Evolutionary conservation across 1,139 yeast species (phyloP), one percentile per base, ranked within the genome.

Genomic region (Magnusiomyces ingens): DNA sequence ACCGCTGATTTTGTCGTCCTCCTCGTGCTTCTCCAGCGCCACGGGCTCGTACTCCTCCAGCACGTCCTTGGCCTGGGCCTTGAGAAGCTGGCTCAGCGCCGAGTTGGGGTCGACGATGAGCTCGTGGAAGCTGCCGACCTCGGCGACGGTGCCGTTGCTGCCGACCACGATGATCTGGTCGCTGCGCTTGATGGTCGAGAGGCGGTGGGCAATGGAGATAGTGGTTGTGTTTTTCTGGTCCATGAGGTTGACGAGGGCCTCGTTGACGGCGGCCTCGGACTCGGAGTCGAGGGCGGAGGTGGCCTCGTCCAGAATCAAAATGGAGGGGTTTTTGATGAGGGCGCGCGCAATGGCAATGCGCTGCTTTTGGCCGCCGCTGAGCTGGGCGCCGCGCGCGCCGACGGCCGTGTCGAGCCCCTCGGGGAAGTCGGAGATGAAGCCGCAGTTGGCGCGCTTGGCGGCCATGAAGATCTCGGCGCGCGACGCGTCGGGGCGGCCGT

Each of bases 321-420:
- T 78, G 1, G 82, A 75, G 2, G 95, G 95, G 56, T 79, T 76
- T 62, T 86, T 83, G 57, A 87, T 82, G 58, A 87, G 70, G 0
- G 94, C 91, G 49, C 95, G 75, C 0, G 95, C 95, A 63, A 87
- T 81, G 29, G 94, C 90, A 45, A 87, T 80, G 60, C 95, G 76
- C 67, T 87, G 95, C 67, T 84, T 84, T 67, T 87, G 95, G 10
- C 95, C 95, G 52, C 95, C 95, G 64, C 96, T 87, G 52, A 91
- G 72, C 62, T 89, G 84, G 0, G 97, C 85, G 21, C 91, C 90
- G 56, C 93, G 79, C 0, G 96, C 86, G 0, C 98, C 98, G 37
- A 91, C 86, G 40, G 78, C 72, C 0, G 98, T 91, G 56, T 89
- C 88, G 58, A 89, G 78, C 0, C 90, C 90, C 18, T 85, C 80